Conservation (phyloP, 2,329 filamentous ascomycete genomes). For the Sarocladium oryzae region DNA sequence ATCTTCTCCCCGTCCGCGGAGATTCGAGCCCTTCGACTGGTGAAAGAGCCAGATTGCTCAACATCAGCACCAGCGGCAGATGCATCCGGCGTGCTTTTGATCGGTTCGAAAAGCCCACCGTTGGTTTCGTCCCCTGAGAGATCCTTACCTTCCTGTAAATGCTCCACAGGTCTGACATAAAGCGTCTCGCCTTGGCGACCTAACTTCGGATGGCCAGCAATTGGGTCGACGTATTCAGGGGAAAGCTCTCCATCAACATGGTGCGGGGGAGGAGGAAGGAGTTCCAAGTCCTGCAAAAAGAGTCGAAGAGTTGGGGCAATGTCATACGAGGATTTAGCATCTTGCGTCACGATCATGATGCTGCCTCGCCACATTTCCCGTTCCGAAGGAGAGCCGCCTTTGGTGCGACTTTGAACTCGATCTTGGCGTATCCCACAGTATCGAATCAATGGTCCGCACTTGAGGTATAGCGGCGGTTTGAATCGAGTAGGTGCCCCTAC, state of each 20-base stretch:
- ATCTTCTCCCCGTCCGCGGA: slow-evolving; percentile 71
- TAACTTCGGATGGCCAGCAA: slow-evolving; percentile 80
- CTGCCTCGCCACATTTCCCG: slow-evolving; percentile 87
- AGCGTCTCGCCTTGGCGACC: slow-evolving; percentile 79
- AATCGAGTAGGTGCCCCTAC: slow-evolving; percentile 59
- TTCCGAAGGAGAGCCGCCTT: slow-evolving; percentile 32
- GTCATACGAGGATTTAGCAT: slow-evolving; percentile 75
- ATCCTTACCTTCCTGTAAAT: slow-evolving; percentile 71
- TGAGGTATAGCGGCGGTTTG: slow-evolving; percentile 75
- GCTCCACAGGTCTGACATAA: slow-evolving; percentile 84
- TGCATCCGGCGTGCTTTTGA: slow-evolving; percentile 45
- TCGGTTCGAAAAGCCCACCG: slow-evolving; percentile 72
- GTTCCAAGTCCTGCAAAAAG: slow-evolving; percentile 79
- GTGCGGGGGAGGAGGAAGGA: slow-evolving; percentile 70
- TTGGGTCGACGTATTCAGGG: slow-evolving; percentile 80
- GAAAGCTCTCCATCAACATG: slow-evolving; percentile 61
- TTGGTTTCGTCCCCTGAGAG: slow-evolving; percentile 75
- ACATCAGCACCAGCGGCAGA: slow-evolving; percentile 31
- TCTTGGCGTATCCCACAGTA: slow-evolving; percentile 79
- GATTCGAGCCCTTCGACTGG: slow-evolving; percentile 45
- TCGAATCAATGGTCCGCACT: slow-evolving; percentile 82
- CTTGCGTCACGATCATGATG: slow-evolving; percentile 90
- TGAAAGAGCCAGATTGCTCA: slow-evolving; percentile 41
- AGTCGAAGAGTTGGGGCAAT: slow-evolving; percentile 72
- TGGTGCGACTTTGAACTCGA: slow-evolving; percentile 30